phyloP scores from a whole-genome alignment of 768 basidiomycete genomes.

The Strobilomyces confusus region DNA sequence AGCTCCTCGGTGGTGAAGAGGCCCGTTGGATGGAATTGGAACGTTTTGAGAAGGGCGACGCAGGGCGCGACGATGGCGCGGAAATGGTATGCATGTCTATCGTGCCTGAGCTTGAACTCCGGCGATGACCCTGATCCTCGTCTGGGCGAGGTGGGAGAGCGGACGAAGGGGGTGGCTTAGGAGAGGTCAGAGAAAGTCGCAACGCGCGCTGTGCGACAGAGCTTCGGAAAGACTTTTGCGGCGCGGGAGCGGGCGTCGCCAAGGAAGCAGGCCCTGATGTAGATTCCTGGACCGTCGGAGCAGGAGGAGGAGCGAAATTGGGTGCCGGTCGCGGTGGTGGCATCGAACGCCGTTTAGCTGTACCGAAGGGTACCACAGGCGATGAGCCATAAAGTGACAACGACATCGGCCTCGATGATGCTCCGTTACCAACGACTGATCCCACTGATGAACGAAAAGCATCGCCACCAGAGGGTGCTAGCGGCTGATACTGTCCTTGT shows the following conservation, averaged over 20 bases:
- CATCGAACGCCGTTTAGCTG: slow-evolving; percentile 54
- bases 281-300: slow-evolving; percentile 40
- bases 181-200: slow-evolving; percentile 56
- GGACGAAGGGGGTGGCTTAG: slow-evolving; percentile 58
- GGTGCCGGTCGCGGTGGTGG: slow-evolving; percentile 76
- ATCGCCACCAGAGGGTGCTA: slow-evolving; percentile 1
- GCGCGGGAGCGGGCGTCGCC: slow-evolving; percentile 2
- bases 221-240: slow-evolving; percentile 45
- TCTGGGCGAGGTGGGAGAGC: slow-evolving; percentile 67
- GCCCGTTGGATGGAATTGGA: slow-evolving; percentile 24
- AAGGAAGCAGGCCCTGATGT: slow-evolving; percentile 1
- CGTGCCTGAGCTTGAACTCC: slow-evolving; percentile 32
- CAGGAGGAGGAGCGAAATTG: slow-evolving; percentile 63
- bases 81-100: slow-evolving; percentile 40
- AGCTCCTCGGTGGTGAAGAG: slow-evolving; percentile 20
- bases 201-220: slow-evolving; percentile 55
- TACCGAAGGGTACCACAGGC: slow-evolving; percentile 14
- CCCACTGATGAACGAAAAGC: slow-evolving; percentile 12
- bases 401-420: slow-evolving; percentile 20
- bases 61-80: slow-evolving; percentile 40
- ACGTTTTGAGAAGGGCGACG: slow-evolving; percentile 34
- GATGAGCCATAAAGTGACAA: slow-evolving; percentile 14
- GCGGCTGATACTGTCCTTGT: slow-evolving; percentile 17
- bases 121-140: slow-evolving; percentile 37
- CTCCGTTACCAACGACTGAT: slow-evolving; percentile 1